Base-by-base conservation (phyloP, 345 rosid species). In the Aegle marmelos region DNA sequence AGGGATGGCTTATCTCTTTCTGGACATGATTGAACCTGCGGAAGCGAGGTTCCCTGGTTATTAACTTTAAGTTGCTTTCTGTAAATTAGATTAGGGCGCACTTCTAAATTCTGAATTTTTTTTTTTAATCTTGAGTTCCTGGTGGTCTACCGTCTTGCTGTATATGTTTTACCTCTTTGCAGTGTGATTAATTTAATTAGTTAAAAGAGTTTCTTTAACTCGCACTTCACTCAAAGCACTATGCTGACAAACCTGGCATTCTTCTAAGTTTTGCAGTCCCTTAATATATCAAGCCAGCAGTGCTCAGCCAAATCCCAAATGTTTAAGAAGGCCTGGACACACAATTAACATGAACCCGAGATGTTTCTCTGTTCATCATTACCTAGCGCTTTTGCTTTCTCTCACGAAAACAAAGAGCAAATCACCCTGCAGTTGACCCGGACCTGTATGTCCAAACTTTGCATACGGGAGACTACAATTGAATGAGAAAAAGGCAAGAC, bases 1-100 rank as follows among this genome's bases (percentile, higher is more conserved):
- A 72, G 96, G 96, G 60, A 89, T 92, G 96, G 84, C 91, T 25
- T 70, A 72, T 79, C 92, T 90, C 70, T 81, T 90, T 74, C 72
- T 89, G 17, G 94, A 92, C 85, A 86, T 89, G 87, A 60, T 45
- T 6, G 87, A 87, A 30, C 89, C 92, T 22, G 84, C 90, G 16
- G 68, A 58, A 57, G 88, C 92, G 5, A 86, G 86, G 81, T 92
- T 89, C 77, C 96, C 96, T 70, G 90, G 87, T 36, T 91, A 86
- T 79, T 91, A 90, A 79, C 84, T 90, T 34, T 88, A 63, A 76
- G 79, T 39, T 25, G 62, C 34, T 59, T 76, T n/a, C 2, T 59
- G 77, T 21, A 71, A 11, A 30, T 30, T 25, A 30, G 24, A 31
- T 33, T 14, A 22, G 7, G 25, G 36, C 30, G 5, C 9, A 24